Evolutionary conservation across 257 asterid genomes (phyloP), one percentile per base, ranked within the genome.

Genomic region (Nicotiana knightiana): DNA sequence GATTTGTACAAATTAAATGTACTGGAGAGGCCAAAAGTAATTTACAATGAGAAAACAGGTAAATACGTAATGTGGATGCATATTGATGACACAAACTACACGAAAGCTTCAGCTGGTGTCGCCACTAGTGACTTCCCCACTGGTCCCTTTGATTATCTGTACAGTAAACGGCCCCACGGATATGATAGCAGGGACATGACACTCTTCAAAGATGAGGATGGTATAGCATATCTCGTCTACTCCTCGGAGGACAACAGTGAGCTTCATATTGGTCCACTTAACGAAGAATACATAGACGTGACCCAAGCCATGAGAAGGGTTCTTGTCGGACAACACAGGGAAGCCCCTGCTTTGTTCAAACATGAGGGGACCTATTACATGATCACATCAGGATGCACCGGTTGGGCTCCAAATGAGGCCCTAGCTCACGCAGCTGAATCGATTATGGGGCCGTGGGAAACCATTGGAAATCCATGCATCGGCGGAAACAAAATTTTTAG

Each of bases 1-100:
- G 98, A 96, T 88, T 94, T 96, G 81, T 90, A 93, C 95, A 90
- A 84, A 81, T 88, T 86, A 81, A 96, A 96, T 6, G 97, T 96
- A 62, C 92, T 96, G 7, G 98, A 96, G 89, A 86, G 99, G 89
- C 99, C 99, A 24, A 96, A 96, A 88, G 99, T 96, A 83, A 92
- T 96, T n/a, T 92, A 92, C 88, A 93, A 96, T 6, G 93, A 88
- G 32, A 89, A 86, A 71, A 94, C 97, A 0, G 81, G 80, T 21
- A 92, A 90, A 85, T 96, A 90, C 9, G 91, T 94, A 53, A 96
- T 94, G 99, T 96, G 98, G 99, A 96, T 94, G 99, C 99, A 94
- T 88, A 87, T 96, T 1, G 98, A 96, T 33, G 96, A 96, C 67
- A 78, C 90, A 6, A 94, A 96, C 92, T 96, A 96, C 89, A 96